Conservation (phyloP, 129 eudicot genomes). For the Smallanthus sonchifolius region DNA sequence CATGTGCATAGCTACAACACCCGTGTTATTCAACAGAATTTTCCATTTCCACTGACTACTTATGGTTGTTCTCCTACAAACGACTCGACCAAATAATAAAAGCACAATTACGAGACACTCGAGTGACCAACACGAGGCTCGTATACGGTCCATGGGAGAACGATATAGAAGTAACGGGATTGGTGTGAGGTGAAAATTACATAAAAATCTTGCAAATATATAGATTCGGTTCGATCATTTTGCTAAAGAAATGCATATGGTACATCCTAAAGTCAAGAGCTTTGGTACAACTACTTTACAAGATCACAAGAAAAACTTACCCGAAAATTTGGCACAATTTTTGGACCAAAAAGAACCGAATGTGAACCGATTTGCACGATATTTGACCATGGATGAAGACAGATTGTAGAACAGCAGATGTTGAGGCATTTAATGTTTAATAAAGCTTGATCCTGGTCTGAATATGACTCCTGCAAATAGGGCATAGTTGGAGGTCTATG, state of each 20-base stretch:
- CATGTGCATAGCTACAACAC: slow-evolving; percentile 79
- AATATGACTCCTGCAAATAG: slow-evolving; percentile 65
- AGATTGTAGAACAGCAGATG: background rate
- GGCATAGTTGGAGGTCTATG: slow-evolving; percentile 37
- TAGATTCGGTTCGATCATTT: slow-evolving; percentile 2
- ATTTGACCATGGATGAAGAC: background rate
- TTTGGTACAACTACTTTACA: slow-evolving; percentile 26
- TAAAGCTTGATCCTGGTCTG: slow-evolving; percentile 26
- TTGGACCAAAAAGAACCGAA: background rate
- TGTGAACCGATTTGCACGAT: background rate
- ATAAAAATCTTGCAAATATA: background rate
- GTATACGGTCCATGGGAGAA: slow-evolving; percentile 23
- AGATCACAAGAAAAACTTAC: slow-evolving; percentile 20
- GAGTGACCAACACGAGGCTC: background rate
- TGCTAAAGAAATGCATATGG: slow-evolving; percentile 35
- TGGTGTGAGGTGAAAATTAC: slow-evolving; percentile 1
- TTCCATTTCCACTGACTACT: slow-evolving; percentile 44
- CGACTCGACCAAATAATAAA: slow-evolving; percentile 18
- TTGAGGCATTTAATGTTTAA: background rate
- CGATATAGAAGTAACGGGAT: background rate
- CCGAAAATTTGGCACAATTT: background rate
- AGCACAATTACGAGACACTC: slow-evolving; percentile 20
- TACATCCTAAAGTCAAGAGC: slow-evolving; percentile 22
- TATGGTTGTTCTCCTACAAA: background rate
- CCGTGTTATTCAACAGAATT: slow-evolving; percentile 49